These are phyloP conservation scores for Dichotomocladium elegans DNA, from an alignment of 371 early-diverging fungal species.

Conservation along the genomic window DNA sequence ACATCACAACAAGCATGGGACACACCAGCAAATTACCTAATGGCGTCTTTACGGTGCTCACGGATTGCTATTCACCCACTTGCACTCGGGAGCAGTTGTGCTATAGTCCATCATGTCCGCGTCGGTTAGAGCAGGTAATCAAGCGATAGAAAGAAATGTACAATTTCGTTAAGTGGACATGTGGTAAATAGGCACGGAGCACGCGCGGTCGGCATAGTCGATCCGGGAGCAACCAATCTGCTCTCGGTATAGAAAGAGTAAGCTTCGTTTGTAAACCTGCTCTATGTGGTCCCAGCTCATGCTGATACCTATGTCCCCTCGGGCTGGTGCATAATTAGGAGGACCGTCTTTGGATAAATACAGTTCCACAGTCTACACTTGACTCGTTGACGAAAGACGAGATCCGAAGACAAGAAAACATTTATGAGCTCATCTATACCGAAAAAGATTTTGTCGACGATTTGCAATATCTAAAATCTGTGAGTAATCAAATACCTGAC, in stretches of 20 bases:
- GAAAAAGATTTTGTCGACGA: conserved; percentile 92
- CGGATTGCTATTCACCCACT: conserved; percentile 90
- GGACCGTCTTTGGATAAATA: conserved; percentile 55
- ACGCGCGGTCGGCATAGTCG: conserved; percentile 6
- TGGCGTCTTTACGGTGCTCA: conserved; percentile 79
- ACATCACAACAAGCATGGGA: not conserved
- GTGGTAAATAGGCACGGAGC: not conserved
- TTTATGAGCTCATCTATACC: conserved; percentile 88
- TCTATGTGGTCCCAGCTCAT: not conserved
- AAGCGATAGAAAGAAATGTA: not conserved
- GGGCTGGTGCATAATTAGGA: no score
- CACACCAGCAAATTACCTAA: no score
- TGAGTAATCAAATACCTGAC: conserved; percentile 18
- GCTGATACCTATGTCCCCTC: not conserved
- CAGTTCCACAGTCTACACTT: conserved; percentile 66
- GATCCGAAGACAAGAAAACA: conserved; percentile 87
- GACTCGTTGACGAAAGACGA: conserved; percentile 70
- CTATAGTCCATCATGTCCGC: conserved; percentile 82
- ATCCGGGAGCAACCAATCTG: conserved; percentile 9
- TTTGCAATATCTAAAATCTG: conserved; percentile 49
- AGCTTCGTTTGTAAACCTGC: not conserved
- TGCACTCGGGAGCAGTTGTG: conserved; percentile 76
- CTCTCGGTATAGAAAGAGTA: no score
- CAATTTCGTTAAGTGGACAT: not conserved
- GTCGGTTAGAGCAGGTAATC: conserved; percentile 55